Conservation (phyloP, 2,329 filamentous ascomycete genomes). For the Fusarium chaquense region DNA sequence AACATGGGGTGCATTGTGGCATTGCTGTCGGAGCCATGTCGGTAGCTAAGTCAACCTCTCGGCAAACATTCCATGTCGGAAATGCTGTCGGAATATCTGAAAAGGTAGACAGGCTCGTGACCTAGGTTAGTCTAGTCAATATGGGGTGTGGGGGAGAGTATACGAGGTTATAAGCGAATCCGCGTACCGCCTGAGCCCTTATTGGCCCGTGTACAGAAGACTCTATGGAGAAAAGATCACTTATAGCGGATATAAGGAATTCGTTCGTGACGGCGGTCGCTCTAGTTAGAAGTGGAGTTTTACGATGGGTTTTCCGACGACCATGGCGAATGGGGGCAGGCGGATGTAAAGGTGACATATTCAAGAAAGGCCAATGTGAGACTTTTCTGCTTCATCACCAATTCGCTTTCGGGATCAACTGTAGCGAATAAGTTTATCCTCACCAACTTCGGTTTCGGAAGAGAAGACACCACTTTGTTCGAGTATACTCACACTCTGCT, state of each 20-base stretch:
- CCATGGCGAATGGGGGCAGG: neutral
- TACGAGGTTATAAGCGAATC: neutral
- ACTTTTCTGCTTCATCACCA: neutral
- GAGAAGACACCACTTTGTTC: neutral
- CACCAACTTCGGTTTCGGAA: neutral
- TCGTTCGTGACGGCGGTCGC: neutral
- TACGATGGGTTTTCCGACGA: constrained; percentile 5
- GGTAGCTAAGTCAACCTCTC: neutral
- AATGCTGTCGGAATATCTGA: constrained; percentile 2
- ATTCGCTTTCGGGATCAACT: neutral
- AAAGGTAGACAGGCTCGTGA: neutral
- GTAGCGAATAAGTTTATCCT: neutral
- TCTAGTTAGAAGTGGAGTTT: neutral
- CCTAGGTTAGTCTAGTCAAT: neutral
- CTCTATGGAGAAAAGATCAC: no score
- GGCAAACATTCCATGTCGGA: neutral
- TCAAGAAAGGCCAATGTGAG: neutral
- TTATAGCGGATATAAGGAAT: neutral
- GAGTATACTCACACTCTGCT: neutral
- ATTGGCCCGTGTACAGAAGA: neutral
- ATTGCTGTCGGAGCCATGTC: neutral
- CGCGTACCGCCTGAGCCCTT: neutral
- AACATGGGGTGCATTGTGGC: neutral
- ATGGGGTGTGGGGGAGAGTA: neutral
- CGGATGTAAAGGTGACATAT: neutral